Evolutionary conservation across 208 protist genomes (phyloP).

Genomic region (Plasmodiophora brassicae): DNA sequence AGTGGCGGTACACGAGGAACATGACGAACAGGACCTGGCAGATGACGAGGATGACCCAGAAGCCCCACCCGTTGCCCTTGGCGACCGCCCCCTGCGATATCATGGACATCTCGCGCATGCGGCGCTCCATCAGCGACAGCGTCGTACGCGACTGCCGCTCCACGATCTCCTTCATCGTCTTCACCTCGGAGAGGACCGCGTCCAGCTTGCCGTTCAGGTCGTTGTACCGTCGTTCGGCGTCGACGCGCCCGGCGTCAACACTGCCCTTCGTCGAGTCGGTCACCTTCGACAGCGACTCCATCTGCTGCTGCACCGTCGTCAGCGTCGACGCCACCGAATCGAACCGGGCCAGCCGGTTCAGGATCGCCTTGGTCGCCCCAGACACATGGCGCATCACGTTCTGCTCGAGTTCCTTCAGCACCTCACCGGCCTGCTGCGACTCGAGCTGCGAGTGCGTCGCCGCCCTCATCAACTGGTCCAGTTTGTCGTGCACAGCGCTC

Average conservation of each 20-base stretch:
- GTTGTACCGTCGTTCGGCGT: constrained; percentile 3
- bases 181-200: background rate
- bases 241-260: background rate
- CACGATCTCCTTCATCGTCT: background rate
- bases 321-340: background rate
- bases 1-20: background rate
- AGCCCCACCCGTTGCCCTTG: background rate
- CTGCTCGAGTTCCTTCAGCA: background rate
- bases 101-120: background rate
- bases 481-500: background rate
- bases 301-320: background rate
- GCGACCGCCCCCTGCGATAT: background rate
- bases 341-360: background rate
- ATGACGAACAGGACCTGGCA: constrained; percentile 12
- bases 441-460: background rate
- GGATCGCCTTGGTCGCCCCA: background rate
- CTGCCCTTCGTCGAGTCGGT: background rate
- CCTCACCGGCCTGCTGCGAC: background rate
- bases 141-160: background rate
- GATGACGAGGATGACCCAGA: background rate
- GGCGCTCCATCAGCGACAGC: background rate
- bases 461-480: constrained; percentile 5
- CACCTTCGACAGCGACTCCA: background rate
- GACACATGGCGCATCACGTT: background rate
- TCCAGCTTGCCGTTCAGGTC: background rate